Evolutionary conservation across 192 early-diverging fungal genomes (phyloP).

Genomic region (Radiomyces spectabilis): DNA sequence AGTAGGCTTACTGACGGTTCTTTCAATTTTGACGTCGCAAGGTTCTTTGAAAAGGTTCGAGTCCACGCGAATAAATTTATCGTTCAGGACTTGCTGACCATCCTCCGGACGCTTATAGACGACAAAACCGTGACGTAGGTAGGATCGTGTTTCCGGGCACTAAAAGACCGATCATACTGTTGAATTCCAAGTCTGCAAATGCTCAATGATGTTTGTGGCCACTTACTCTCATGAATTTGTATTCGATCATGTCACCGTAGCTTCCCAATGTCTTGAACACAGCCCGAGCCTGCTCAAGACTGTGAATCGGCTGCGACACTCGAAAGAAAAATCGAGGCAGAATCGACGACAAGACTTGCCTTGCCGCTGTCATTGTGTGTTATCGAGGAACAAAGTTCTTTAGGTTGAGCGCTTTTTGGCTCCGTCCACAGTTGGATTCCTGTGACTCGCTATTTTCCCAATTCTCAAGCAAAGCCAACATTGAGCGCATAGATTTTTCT

Average conservation of each 20-base stretch:
- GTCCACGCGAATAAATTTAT: constrained; percentile 9
- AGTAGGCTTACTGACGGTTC: too few species aligned
- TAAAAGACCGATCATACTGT: background rate
- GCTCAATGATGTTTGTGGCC: background rate
- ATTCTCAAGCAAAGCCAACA: too few species aligned
- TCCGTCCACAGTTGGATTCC: too few species aligned
- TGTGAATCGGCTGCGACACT: background rate
- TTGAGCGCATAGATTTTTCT: too few species aligned
- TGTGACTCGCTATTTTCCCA: too few species aligned
- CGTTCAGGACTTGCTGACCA: constrained; percentile 7
- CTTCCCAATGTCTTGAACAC: constrained; percentile 12
- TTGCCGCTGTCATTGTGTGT: too few species aligned
- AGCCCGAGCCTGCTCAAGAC: constrained; percentile 11
- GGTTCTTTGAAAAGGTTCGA: constrained; percentile 7
- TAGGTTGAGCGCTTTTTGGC: too few species aligned
- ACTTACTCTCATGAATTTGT: constrained; percentile 24
- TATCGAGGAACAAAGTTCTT: too few species aligned
- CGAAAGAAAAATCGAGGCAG: constrained; percentile 12
- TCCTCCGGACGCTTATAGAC: constrained; percentile 18
- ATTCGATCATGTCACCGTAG: constrained; percentile 25
- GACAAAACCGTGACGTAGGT: constrained; percentile 21
- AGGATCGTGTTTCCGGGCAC: constrained; percentile 20
- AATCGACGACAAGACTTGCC: too few species aligned
- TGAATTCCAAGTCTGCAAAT: background rate
- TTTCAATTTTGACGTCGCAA: constrained; percentile 8